A percentile compares a stretch with the other conserved stretches of the same genome.
Conservation (phyloP, 805 yeast species). For the Hanseniaspora meyeri region DNA sequence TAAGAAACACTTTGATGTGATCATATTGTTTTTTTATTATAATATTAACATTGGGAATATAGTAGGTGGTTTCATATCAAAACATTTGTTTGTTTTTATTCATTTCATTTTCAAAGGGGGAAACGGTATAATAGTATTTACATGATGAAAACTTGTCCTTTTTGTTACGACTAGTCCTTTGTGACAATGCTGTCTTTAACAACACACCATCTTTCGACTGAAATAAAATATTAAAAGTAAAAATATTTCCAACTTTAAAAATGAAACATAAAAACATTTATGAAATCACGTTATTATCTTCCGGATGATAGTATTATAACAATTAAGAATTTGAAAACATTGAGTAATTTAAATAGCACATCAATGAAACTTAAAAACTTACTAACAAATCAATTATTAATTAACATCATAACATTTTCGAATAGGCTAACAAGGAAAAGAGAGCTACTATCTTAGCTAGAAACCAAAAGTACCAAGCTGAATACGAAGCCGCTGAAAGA, state of each 20-base stretch:
- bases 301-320: background rate
- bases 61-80: background rate
- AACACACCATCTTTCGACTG: constrained; percentile 70
- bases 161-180: constrained; percentile 45
- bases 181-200: constrained; percentile 56
- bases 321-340: background rate
- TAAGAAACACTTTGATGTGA: background rate
- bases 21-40: background rate
- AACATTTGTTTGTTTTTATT: constrained; percentile 14
- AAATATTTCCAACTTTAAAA: background rate
- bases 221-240: constrained; percentile 20
- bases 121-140: background rate
- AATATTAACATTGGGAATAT: background rate
- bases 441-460: constrained; percentile 74
- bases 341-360: background rate
- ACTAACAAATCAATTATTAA: constrained; percentile 10
- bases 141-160: constrained; percentile 39
- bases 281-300: constrained; percentile 14
- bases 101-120: background rate
- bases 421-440: constrained; percentile 38
- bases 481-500: constrained; percentile 86
- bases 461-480: constrained; percentile 93
- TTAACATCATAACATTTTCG: constrained; percentile 1
- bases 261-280: background rate
- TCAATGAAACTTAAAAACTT: background rate